These are phyloP conservation scores for Cladosporium sp. DNA, from an alignment of 2,329 filamentous ascomycete species.

Conservation along the genomic window DNA sequence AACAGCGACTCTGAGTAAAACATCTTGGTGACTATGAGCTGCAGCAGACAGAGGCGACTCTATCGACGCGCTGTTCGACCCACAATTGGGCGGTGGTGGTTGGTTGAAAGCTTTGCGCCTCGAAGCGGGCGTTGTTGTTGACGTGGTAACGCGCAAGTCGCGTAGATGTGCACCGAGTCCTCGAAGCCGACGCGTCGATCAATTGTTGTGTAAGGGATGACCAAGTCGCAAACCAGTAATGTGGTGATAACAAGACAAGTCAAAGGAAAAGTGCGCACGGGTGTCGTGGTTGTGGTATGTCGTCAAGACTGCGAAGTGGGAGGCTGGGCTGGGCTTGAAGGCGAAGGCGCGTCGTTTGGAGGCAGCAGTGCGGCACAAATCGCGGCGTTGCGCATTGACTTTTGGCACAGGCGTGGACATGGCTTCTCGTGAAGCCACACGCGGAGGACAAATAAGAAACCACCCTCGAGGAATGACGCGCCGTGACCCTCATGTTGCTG, in stretches of 20 bases:
- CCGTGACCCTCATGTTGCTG: no score
- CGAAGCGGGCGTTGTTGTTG: slow-evolving; percentile 23
- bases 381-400: neutral
- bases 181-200: neutral
- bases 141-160: slow-evolving; percentile 12
- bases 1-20: slow-evolving; percentile 97
- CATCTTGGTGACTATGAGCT: slow-evolving; percentile 53
- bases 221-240: neutral
- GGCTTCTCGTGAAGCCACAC: no score
- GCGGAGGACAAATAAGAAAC: no score
- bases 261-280: neutral
- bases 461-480: no score
- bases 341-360: neutral
- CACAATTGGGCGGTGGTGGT: neutral
- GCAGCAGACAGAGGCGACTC: neutral
- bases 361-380: neutral
- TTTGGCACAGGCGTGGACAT: neutral
- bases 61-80: neutral
- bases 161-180: neutral
- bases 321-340: neutral
- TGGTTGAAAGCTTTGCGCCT: slow-evolving; percentile 15
- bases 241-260: neutral
- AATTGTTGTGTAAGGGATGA: neutral
- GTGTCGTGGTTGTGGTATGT: neutral
- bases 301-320: slow-evolving; percentile 2